Base-by-base conservation (phyloP, 345 rosid species). In the Eucalyptus marginata region DNA sequence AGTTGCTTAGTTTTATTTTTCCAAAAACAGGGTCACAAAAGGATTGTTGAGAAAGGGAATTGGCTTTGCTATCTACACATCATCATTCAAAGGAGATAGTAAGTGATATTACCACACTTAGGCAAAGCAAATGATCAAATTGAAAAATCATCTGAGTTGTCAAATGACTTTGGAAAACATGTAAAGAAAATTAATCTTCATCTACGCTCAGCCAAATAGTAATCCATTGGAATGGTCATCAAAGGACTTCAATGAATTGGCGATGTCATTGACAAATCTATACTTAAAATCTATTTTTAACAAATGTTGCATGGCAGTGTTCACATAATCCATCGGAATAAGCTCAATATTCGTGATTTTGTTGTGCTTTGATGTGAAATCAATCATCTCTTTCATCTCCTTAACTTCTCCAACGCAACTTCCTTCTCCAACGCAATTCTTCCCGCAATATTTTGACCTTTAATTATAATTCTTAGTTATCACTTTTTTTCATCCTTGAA, bases 331-430 rank as follows among this genome's bases (percentile, higher is more conserved):
- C 83, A 91, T 90, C 8, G 90, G 54, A 50, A 93, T 88, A 27
- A 91, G 62, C 80, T 92, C 89, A 25, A 90, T 62, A 71, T 88
- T 83, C 3, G 66, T 80, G 1, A 87, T 86, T 43, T 88, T 86
- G 88, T 84, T 85, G 79, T 90, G 91, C 51, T 89, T 85, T 29
- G 88, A 84, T 2, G 89, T 62, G 31, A 71, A 90, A 87, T 92
- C 87, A n/a, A 90, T 25, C 92, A 89, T 91, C 50, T 92, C 93
- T 86, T 90, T 93, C 8, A 90, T 92, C 90, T 93, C 94, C 52
- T 92, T 89, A 83, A 90, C n/a, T n/a, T n/a, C n/a, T n/a, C n/a
- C n/a, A n/a, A n/a, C n/a, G n/a, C n/a, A n/a, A n/a, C n/a, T n/a
- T n/a, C n/a, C 86, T 24, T 90, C 93, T 33, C 92, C 93, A 2